Conservation (phyloP, 495 filamentous ascomycete species). For the Durotheca rogersii region DNA sequence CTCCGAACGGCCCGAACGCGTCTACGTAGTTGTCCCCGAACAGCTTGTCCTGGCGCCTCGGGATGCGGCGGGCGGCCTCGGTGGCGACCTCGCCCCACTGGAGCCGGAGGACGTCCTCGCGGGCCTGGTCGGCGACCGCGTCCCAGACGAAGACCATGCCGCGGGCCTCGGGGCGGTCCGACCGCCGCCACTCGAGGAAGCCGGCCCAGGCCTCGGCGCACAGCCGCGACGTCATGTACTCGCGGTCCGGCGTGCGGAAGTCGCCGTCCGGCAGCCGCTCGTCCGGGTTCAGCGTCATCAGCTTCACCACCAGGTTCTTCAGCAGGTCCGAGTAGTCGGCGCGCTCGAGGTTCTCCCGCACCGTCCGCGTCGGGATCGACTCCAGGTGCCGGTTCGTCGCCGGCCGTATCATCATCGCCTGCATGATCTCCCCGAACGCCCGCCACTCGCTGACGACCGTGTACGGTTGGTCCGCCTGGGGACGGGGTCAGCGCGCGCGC, state of each 20-base stretch:
- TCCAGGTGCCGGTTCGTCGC: conserved; percentile 2
- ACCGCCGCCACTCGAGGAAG: not conserved
- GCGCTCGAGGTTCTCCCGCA: conserved; percentile 11
- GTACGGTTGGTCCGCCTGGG: conserved; percentile 31
- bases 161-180: conserved; percentile 4
- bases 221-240: conserved; percentile 11
- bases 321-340: conserved; percentile 16
- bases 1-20: no score
- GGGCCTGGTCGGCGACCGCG: not conserved
- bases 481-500: conserved; percentile 6
- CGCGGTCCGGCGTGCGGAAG: not conserved
- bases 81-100: not conserved
- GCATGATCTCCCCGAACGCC: conserved; percentile 34
- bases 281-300: conserved; percentile 33
- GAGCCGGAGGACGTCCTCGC: not conserved
- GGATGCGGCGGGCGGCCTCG: not conserved
- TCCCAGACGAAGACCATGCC: not conserved
- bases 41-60: not conserved
- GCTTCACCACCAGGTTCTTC: conserved; percentile 24
- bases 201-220: not conserved
- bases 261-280: conserved; percentile 1
- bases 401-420: conserved; percentile 34
- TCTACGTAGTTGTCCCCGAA: no score
- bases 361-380: conserved; percentile 2
- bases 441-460: conserved; percentile 32